Base-by-base conservation (phyloP, 2,329 filamentous ascomycete genomes). In the Aureobasidium sp. region DNA sequence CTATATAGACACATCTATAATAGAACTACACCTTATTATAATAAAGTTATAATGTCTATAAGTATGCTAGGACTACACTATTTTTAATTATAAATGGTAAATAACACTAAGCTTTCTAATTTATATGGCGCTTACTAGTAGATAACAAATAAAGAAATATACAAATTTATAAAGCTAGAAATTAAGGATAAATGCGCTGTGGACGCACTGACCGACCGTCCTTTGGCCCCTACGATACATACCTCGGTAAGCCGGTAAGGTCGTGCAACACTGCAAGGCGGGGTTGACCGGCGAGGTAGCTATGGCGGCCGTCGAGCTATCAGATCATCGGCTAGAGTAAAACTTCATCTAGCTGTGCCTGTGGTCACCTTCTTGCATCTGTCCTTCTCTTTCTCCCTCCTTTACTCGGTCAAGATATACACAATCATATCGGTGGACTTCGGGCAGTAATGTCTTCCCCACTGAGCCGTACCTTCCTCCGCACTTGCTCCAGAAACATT, bases 391-490 rank as follows among this genome's bases (percentile, higher is more conserved):
- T 24, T 4, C 24, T 31, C 17, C 4, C 27, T 29, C n/a, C 15
- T 48, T n/a, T 9, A n/a, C 14, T 17, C 44, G 29, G 24, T 12
- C 17, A 22, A 44, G 35, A 44, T 14, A 22, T 6, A 54, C 11
- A 42, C 33, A 40, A 42, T n/a, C 33, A 44, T n/a, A 3, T n/a
- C 8, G 29, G 40, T 37, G 54, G 31, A 35, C 27, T 15, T 27
- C n/a, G 52, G 54, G 31, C 45, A 60, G 49, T 31, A 42, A 65
- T 72, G 72, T 66, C 73, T 68, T 63, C 67, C 61, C 71, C 76
- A 39, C 70, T 69, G 27, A 76, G 72, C 76, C 79, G 70, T 54
- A 70, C 66, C 66, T 63, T 71, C 67, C 67, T 70, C 68, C 64
- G 69, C 64, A 68, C 68, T 53, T 65, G 68, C 52, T 63, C 68